Evolutionary conservation across 1,139 yeast species (phyloP).

Genomic region (Hansenula lynferdii): DNA sequence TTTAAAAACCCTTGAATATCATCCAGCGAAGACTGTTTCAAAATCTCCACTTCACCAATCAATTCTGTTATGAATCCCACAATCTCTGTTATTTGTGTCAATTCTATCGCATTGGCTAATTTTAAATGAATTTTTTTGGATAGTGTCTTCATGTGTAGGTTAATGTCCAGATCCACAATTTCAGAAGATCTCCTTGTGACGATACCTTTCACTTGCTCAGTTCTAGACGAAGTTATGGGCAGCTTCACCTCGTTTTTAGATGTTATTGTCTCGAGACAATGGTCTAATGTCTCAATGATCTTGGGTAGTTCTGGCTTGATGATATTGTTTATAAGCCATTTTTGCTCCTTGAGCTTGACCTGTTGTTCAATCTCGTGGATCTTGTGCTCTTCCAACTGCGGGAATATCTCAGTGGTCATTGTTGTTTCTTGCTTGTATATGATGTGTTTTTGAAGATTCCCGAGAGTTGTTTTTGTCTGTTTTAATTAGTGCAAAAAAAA

Average conservation of each 20-base stretch:
- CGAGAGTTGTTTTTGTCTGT: neutral
- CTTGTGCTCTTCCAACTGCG: conserved; percentile 17
- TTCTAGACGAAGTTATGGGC: conserved; percentile 25
- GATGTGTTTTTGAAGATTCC: neutral
- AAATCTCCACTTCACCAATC: conserved; percentile 8
- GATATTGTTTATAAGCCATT: conserved; percentile 31
- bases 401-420: conserved; percentile 27
- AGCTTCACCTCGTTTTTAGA: conserved; percentile 25
- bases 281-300: conserved; percentile 29
- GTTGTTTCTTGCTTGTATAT: neutral
- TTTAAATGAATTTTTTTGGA: conserved; percentile 11
- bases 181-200: conserved; percentile 13
- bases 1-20: conserved; percentile 10
- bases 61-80: conserved; percentile 10
- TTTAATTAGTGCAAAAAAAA: neutral
- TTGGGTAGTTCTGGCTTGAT: conserved; percentile 33
- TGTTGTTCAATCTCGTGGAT: conserved; percentile 5
- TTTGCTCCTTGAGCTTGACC: conserved; percentile 18
- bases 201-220: conserved; percentile 21
- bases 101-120: conserved; percentile 11
- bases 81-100: conserved; percentile 9
- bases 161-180: conserved; percentile 13
- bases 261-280: conserved; percentile 28
- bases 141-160: conserved; percentile 12
- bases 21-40: conserved; percentile 5